These are phyloP conservation scores for Podaxis pistillaris DNA, from an alignment of 768 basidiomycete species.

Conservation along the genomic window DNA sequence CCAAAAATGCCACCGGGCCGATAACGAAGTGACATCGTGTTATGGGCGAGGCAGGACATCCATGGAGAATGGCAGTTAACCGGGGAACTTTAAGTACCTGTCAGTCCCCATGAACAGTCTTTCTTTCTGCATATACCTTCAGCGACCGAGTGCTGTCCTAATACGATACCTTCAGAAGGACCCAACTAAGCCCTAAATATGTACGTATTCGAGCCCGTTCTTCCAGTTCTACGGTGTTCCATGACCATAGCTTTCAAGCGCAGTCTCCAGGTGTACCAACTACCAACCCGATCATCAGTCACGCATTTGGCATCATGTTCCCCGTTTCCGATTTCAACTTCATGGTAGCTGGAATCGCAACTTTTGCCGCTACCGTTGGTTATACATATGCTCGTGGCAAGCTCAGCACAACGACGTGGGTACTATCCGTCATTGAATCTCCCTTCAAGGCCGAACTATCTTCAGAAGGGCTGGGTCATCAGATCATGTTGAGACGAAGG, in stretches of 20 bases:
- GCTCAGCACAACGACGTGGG: conserved; percentile 29
- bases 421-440: conserved; percentile 16
- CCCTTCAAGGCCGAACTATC: conserved; percentile 8
- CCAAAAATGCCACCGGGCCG: conserved; percentile 10
- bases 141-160: not conserved
- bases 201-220: not conserved
- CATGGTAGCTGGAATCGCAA: conserved; percentile 55
- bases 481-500: conserved; percentile 1
- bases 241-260: not conserved
- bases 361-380: conserved; percentile 58
- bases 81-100: conserved; percentile 1
- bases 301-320: conserved; percentile 33
- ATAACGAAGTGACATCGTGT: conserved; percentile 12
- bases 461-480: not conserved
- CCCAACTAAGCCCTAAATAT: not conserved
- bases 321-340: conserved; percentile 53
- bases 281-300: conserved; percentile 1
- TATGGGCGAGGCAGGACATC: conserved; percentile 13
- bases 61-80: conserved; percentile 2
- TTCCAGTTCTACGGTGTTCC: not conserved
- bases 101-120: not conserved
- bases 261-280: not conserved
- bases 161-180: not conserved
- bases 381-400: conserved; percentile 51
- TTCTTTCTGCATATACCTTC: conserved; percentile 1